Evolutionary conservation across 2,329 filamentous ascomycete species (phyloP).

Genomic region (Aspergillus carbonarius): DNA sequence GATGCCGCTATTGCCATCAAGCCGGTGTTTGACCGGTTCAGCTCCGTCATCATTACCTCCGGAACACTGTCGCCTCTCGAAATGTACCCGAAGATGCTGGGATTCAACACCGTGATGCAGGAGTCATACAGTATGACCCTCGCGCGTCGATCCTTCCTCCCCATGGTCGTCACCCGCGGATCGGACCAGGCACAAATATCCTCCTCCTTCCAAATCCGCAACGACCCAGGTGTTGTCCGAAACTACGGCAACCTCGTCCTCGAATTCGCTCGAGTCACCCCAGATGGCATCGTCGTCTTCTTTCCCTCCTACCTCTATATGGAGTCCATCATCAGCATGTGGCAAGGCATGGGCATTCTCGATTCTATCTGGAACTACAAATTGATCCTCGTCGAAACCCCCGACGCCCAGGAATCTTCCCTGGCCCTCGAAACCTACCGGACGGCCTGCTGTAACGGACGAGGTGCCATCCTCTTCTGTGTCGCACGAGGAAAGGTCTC

Average conservation of each 20-base stretch:
- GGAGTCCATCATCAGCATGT: slow-evolving; percentile 98
- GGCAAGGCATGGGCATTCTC: slow-evolving; percentile 97
- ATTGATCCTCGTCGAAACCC: slow-evolving; percentile 94
- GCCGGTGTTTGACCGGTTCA: slow-evolving; percentile 95
- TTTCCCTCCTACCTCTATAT: slow-evolving; percentile 99
- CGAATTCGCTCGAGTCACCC: slow-evolving; percentile 93
- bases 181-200: slow-evolving; percentile 92
- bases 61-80: slow-evolving; percentile 95
- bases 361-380: slow-evolving; percentile 99
- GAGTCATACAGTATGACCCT: slow-evolving; percentile 98
- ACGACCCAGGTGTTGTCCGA: slow-evolving; percentile 92
- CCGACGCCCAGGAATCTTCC: slow-evolving; percentile 94
- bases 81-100: slow-evolving; percentile 99
- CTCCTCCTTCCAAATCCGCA: slow-evolving; percentile 90
- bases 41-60: slow-evolving; percentile 97
- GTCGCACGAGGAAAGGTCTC: slow-evolving; percentile 96
- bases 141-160: slow-evolving; percentile 88
- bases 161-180: slow-evolving; percentile 94
- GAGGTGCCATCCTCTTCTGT: slow-evolving; percentile 88
- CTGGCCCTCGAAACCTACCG: slow-evolving; percentile 94
- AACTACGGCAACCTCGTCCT: slow-evolving; percentile 94
- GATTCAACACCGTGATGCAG: slow-evolving; percentile 87
- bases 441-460: slow-evolving; percentile 94
- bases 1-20: slow-evolving; percentile 98
- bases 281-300: slow-evolving; percentile 98